Percentiles rank a stretch among this genome's conserved stretches.
These are phyloP conservation scores for Talaromyces stipitatus DNA, from an alignment of 495 filamentous ascomycete species.

Conservation along the genomic window DNA sequence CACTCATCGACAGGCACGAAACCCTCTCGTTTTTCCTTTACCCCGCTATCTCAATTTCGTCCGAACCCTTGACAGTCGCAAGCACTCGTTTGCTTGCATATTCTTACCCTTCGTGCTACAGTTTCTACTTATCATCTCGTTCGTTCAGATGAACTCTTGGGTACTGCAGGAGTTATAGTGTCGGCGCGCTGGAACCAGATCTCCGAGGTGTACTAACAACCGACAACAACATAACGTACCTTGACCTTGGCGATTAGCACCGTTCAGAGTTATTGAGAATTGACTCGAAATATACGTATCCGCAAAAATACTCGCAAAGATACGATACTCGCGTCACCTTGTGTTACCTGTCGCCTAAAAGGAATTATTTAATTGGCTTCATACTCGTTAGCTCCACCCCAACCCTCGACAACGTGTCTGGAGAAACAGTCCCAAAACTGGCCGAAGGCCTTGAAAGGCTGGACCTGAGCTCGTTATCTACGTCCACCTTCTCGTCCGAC, in stretches of 20 bases:
- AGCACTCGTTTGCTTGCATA: not conserved
- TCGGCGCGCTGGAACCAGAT: not conserved
- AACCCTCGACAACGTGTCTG: conserved; percentile 44
- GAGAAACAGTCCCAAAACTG: conserved; percentile 44
- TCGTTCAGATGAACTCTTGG: not conserved
- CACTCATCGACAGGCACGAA: not conserved
- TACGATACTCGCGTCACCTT: not conserved
- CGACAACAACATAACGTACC: not conserved
- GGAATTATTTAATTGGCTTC: not conserved
- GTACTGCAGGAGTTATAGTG: not conserved
- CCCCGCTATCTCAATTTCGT: conserved; percentile 6
- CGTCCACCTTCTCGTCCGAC: conserved; percentile 32
- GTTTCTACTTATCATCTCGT: not conserved
- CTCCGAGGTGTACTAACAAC: not conserved
- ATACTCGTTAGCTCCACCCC: conserved; percentile 2
- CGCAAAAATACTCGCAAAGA: not conserved
- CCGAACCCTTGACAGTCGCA: not conserved
- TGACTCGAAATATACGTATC: not conserved
- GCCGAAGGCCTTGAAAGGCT: conserved; percentile 45
- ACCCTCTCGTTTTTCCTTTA: not conserved
- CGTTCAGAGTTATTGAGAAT: not conserved
- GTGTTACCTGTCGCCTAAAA: not conserved
- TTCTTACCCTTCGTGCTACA: not conserved
- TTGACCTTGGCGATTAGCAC: not conserved
- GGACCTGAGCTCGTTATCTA: conserved; percentile 45